Evolutionary conservation across 768 basidiomycete species (phyloP).

Genomic region (Russula emetica): DNA sequence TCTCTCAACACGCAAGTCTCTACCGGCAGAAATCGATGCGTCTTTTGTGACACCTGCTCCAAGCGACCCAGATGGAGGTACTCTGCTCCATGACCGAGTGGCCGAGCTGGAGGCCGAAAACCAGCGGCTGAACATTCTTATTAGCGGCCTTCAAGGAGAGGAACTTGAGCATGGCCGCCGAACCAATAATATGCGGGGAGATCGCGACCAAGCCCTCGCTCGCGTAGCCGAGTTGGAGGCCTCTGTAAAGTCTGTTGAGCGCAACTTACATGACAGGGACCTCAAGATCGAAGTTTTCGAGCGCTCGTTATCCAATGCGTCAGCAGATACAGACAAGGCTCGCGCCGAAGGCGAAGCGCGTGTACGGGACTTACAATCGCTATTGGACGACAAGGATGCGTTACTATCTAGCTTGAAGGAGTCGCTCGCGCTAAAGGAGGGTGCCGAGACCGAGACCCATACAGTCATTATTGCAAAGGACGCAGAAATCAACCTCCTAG

Average conservation of each 20-base stretch:
- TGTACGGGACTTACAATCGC: slow-evolving; percentile 42
- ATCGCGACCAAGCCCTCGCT: slow-evolving; percentile 42
- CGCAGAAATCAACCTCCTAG: slow-evolving; percentile 54
- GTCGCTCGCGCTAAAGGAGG: slow-evolving; percentile 49
- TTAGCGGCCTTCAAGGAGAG: slow-evolving; percentile 23
- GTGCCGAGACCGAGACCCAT: slow-evolving; percentile 46
- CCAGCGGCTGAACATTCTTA: slow-evolving; percentile 41
- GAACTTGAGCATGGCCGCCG: slow-evolving; percentile 23
- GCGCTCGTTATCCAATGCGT: slow-evolving; percentile 37
- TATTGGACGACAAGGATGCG: slow-evolving; percentile 43
- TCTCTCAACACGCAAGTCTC: slow-evolving; percentile 35
- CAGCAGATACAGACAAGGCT: slow-evolving; percentile 44
- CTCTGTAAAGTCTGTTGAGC: slow-evolving; percentile 41
- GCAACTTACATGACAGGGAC: slow-evolving; percentile 43
- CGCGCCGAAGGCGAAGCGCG: slow-evolving; percentile 45
- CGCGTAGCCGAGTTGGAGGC: slow-evolving; percentile 44
- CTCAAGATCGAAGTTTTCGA: slow-evolving; percentile 47
- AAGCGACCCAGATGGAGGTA: slow-evolving; percentile 22
- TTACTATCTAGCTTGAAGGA: slow-evolving; percentile 49
- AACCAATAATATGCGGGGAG: slow-evolving; percentile 37
- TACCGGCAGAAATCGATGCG: slow-evolving; percentile 15
- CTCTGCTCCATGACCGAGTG: slow-evolving; percentile 45
- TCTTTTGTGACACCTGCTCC: slow-evolving; percentile 18
- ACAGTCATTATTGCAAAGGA: slow-evolving; percentile 53
- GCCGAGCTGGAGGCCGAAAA: slow-evolving; percentile 70